phyloP scores from a whole-genome alignment of 257 asterid genomes.

The Petunia axillaris region DNA sequence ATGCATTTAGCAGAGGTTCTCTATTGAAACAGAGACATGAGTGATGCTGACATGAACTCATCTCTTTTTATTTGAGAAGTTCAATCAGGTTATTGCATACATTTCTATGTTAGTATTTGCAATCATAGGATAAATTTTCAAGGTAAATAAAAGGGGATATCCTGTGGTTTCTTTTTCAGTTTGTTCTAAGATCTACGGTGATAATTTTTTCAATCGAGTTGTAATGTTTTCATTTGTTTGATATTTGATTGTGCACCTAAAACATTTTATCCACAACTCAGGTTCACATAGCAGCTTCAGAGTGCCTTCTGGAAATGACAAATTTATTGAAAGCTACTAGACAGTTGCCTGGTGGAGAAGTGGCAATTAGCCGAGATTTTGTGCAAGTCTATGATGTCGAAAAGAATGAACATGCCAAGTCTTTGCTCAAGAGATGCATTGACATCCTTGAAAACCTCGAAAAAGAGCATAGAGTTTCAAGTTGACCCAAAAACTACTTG shows the following conservation, averaged over 20 bases:
- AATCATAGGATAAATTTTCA: not conserved
- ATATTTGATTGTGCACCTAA: constrained; percentile 8
- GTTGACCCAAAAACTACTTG: not conserved
- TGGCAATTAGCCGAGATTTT: constrained; percentile 59
- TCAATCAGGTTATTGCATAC: not conserved
- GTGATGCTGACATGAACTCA: constrained; percentile 3
- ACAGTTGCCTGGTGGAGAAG: constrained; percentile 41
- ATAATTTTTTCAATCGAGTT: constrained; percentile 3
- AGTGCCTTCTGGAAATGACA: constrained; percentile 72
- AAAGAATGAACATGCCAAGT: constrained; percentile 86
- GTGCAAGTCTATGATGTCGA: constrained; percentile 59
- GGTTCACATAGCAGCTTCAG: constrained; percentile 89
- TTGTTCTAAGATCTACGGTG: not conserved
- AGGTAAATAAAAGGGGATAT: not conserved
- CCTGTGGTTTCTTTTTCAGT: not conserved
- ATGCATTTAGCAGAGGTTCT: not conserved
- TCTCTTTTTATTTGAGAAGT: not conserved
- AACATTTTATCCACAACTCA: constrained; percentile 34
- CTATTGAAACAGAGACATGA: not conserved
- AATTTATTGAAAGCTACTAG: constrained; percentile 43
- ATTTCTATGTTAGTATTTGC: not conserved
- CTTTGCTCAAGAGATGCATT: constrained; percentile 65
- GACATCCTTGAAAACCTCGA: constrained; percentile 52
- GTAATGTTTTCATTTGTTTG: not conserved
- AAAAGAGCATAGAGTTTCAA: constrained; percentile 31